Conservation (phyloP, 1,284 basidiomycete species). For the Gomphus bonarii region DNA sequence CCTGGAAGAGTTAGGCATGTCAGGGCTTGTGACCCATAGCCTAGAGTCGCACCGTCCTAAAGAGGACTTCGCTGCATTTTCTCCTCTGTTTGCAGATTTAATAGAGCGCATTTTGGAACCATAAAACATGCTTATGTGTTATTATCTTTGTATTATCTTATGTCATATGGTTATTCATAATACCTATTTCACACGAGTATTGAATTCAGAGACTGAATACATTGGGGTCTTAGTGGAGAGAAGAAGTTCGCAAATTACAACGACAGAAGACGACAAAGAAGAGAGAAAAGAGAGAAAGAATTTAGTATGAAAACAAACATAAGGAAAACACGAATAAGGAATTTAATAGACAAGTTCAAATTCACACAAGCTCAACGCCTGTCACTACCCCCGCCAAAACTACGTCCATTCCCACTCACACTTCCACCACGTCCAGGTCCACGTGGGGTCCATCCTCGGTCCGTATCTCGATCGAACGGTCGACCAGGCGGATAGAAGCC, state of each 20-base stretch:
- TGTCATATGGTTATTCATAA: too few species aligned
- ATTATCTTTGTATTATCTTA: too few species aligned
- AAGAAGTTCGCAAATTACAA: too few species aligned
- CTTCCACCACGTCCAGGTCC: background rate
- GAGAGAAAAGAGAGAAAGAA: background rate
- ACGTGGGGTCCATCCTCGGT: background rate
- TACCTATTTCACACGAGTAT: too few species aligned
- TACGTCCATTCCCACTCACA: background rate
- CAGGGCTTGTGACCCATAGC: background rate
- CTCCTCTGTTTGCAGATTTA: background rate
- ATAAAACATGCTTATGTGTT: too few species aligned
- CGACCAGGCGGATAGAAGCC: background rate
- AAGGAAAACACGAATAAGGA: background rate
- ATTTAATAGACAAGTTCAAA: background rate
- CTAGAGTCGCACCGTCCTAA: background rate
- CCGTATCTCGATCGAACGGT: background rate
- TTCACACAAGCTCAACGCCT: background rate
- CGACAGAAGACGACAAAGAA: background rate
- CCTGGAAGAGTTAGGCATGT: background rate
- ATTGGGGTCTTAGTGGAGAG: too few species aligned
- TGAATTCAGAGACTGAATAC: too few species aligned
- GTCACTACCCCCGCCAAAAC: background rate
- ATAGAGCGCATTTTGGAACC: background rate
- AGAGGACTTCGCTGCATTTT: background rate
- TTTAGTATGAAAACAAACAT: background rate